Evolutionary conservation across 2,329 filamentous ascomycete species (phyloP).

Genomic region (Macrophomina tecta): DNA sequence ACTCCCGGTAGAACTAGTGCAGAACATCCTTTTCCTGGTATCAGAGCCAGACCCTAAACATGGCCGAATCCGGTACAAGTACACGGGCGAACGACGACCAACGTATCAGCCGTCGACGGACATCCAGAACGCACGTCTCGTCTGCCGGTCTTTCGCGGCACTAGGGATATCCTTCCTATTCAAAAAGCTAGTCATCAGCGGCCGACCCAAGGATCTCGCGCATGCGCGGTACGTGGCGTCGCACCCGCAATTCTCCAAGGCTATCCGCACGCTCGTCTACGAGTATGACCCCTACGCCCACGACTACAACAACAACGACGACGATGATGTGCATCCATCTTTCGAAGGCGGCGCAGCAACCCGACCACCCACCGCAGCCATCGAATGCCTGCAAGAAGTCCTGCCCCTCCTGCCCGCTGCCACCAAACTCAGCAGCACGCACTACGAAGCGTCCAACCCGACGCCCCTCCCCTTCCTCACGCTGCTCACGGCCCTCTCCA

Average conservation of each 20-base stretch:
- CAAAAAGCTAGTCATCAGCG: neutral
- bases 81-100: neutral
- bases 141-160: constrained; percentile 12
- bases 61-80: neutral
- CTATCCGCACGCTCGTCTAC: constrained; percentile 12
- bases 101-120: neutral
- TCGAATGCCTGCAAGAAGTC: too few relatives aligned
- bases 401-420: neutral
- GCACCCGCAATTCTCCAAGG: constrained; percentile 2
- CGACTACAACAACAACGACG: neutral
- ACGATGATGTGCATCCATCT: too few relatives aligned
- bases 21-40: constrained; percentile 6
- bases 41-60: neutral
- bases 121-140: constrained; percentile 14
- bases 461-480: constrained; percentile 2
- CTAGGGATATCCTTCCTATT: constrained; percentile 2
- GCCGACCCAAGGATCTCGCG: neutral
- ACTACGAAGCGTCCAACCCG: neutral
- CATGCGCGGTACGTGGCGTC: neutral
- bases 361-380: too few relatives aligned
- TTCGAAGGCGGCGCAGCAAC: too few relatives aligned
- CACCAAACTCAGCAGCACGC: neutral
- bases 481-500: constrained; percentile 12
- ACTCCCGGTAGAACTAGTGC: neutral
- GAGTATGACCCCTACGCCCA: constrained; percentile 7